A percentile compares a stretch with the other conserved stretches of the same genome.
phyloP scores from a whole-genome alignment of 345 rosid species.

The Clausena lansium region DNA sequence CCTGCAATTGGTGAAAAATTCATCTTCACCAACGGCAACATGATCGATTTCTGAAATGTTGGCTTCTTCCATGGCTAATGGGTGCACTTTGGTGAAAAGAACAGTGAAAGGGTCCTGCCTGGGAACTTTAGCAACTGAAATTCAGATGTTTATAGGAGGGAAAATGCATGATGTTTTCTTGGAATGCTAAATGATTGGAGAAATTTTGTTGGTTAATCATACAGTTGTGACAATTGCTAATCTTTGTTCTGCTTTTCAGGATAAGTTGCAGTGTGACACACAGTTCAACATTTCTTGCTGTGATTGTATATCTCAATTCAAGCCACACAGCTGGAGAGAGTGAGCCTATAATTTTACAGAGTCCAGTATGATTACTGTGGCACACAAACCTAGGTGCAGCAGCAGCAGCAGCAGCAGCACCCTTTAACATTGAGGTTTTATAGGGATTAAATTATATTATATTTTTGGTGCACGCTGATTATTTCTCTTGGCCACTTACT shows the following conservation, averaged over 20 bases:
- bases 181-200: too few species aligned
- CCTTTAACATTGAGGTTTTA: neutral
- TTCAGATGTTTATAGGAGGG: neutral
- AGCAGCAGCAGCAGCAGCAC: neutral
- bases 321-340: neutral
- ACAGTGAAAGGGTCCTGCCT: neutral
- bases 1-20: neutral
- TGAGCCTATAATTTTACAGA: neutral
- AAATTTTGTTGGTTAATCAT: too few species aligned
- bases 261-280: constrained; percentile 14
- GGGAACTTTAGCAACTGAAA: neutral
- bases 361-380: too few species aligned
- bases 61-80: constrained; percentile 11
- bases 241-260: constrained; percentile 2
- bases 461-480: too few species aligned
- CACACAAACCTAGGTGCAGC: neutral
- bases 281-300: neutral
- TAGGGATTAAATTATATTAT: neutral
- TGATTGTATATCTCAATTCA: neutral
- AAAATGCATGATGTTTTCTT: constrained; percentile 13
- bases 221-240: neutral
- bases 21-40: neutral
- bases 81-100: neutral
- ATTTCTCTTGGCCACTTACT: too few species aligned
- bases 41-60: constrained; percentile 8